A percentile compares a stretch with the other conserved stretches of the same genome.
Conservation (phyloP, 139 green algal genomes). For the Pycnococcus provasolii region DNA sequence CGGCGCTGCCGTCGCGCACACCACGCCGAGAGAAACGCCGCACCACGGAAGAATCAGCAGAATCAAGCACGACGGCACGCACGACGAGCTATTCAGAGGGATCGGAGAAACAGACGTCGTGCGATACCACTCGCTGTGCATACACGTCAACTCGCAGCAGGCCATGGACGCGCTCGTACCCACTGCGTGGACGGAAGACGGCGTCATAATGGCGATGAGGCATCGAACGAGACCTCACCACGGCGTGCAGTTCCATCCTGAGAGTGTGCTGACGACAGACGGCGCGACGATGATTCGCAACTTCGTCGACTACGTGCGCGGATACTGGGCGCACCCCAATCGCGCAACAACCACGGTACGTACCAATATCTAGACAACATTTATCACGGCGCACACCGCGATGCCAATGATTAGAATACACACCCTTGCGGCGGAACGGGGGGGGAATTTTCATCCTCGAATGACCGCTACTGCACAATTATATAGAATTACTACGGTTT, state of each 20-base stretch:
- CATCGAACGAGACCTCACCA: constrained; percentile 61
- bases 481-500: no score
- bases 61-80: background rate
- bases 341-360: no score
- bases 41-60: constrained; percentile 63
- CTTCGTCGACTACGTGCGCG: constrained; percentile 59
- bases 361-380: no score
- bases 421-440: no score
- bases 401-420: no score
- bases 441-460: no score
- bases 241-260: constrained; percentile 92
- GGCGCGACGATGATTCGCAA: constrained; percentile 68
- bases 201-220: constrained; percentile 69
- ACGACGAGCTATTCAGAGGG: background rate
- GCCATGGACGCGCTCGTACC: constrained; percentile 40
- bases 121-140: constrained; percentile 84
- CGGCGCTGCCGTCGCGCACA: constrained; percentile 50
- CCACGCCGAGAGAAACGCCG: constrained; percentile 51
- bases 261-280: constrained; percentile 68
- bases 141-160: constrained; percentile 59
- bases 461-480: no score
- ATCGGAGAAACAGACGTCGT: constrained; percentile 27
- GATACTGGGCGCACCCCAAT: constrained; percentile 5
- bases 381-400: no score
- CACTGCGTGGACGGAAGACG: constrained; percentile 64